Conservation (phyloP, 768 basidiomycete genomes). For the Pleurotus ostreatus region DNA sequence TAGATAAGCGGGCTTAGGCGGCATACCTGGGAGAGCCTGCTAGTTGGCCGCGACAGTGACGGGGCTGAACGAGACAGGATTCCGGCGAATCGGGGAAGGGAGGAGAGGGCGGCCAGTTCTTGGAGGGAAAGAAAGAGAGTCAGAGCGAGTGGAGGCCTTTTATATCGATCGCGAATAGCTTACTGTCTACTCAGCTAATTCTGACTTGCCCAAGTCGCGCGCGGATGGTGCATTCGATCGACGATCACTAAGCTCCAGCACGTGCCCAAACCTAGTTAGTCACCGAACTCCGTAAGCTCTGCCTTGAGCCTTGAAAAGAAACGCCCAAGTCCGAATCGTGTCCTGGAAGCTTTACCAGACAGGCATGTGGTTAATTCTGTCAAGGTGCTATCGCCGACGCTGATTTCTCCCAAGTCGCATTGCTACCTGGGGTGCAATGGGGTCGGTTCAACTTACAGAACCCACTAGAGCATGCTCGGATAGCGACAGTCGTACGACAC, state of each 20-base stretch:
- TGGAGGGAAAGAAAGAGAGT: background rate
- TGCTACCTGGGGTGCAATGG: no score
- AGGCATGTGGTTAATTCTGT: no score
- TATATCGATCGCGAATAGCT: background rate
- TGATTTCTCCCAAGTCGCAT: no score
- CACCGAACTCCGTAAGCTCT: no score
- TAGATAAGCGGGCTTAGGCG: background rate
- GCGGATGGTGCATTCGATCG: background rate
- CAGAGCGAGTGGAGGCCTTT: background rate
- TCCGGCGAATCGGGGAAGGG: background rate
- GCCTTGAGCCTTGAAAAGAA: no score
- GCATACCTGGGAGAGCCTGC: slow-evolving; percentile 15
- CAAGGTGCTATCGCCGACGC: no score
- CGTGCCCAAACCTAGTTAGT: background rate
- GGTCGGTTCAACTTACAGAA: no score
- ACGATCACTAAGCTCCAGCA: background rate
- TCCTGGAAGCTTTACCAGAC: no score
- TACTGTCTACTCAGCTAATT: slow-evolving; percentile 1
- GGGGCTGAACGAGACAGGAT: slow-evolving; percentile 7
- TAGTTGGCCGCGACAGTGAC: slow-evolving; percentile 6
- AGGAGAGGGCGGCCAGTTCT: slow-evolving; percentile 5
- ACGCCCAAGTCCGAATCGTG: no score
- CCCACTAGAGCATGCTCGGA: no score
- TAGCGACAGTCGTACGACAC: no score
- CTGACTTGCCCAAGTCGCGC: background rate